Conservation (phyloP, 2,329 filamentous ascomycete species). For the Aspergillus tamarii region DNA sequence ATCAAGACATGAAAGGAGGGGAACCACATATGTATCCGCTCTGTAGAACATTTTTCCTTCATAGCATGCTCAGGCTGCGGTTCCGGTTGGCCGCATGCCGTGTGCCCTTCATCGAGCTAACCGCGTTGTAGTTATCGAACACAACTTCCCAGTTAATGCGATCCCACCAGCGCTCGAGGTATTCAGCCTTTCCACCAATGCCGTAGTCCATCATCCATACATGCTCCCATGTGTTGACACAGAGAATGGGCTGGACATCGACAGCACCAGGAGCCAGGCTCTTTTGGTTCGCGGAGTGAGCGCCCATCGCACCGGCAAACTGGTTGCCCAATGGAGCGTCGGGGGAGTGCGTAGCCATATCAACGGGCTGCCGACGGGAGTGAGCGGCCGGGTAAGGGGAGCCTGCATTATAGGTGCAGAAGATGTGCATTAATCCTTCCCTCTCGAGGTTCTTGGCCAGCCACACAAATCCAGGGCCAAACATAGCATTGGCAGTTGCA, state of each 20-base stretch:
- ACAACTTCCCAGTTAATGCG: slow-evolving; percentile 83
- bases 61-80: slow-evolving; percentile 33
- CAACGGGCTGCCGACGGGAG: slow-evolving; percentile 67
- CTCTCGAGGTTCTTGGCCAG: slow-evolving; percentile 66
- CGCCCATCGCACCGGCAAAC: slow-evolving; percentile 40
- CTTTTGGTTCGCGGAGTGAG: slow-evolving; percentile 37
- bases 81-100: slow-evolving; percentile 25
- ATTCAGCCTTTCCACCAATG: slow-evolving; percentile 73
- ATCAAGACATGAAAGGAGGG: slow-evolving; percentile 22
- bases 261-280: slow-evolving; percentile 44
- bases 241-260: slow-evolving; percentile 76
- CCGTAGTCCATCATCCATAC: slow-evolving; percentile 85
- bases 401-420: slow-evolving; percentile 89
- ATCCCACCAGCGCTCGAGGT: slow-evolving; percentile 83
- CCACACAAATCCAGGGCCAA: slow-evolving; percentile 97
- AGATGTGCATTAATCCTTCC: slow-evolving; percentile 62
- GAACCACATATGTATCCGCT: slow-evolving; percentile 7
- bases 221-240: slow-evolving; percentile 96
- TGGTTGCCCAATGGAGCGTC: slow-evolving; percentile 39
- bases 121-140: slow-evolving; percentile 47
- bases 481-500: slow-evolving; percentile 83
- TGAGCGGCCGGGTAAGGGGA: slow-evolving; percentile 85
- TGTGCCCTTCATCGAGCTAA: slow-evolving; percentile 28
- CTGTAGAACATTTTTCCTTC: slow-evolving; percentile 12
- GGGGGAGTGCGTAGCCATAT: slow-evolving; percentile 48